Conservation (phyloP, 2,329 filamentous ascomycete species). For the Ophiosphaerella narmari region DNA sequence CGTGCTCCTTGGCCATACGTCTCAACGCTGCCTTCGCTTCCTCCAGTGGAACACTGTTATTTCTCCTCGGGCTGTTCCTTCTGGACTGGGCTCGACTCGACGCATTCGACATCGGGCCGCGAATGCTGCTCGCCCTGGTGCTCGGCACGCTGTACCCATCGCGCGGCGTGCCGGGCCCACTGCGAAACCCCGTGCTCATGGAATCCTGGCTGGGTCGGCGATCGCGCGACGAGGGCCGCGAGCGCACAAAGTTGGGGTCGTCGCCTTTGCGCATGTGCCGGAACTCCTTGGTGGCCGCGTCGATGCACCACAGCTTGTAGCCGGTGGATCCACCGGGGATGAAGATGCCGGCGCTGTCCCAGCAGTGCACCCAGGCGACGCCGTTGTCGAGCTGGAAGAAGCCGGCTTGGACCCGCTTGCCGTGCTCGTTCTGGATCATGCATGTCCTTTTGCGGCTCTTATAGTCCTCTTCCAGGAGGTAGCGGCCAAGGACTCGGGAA, state of each 20-base stretch:
- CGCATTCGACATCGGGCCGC: slow-evolving; percentile 22
- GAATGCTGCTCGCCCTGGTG: slow-evolving; percentile 36
- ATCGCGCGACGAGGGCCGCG: slow-evolving; percentile 28
- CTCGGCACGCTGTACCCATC: slow-evolving; percentile 32
- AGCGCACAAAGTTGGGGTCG: slow-evolving; percentile 40
- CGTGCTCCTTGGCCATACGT: slow-evolving; percentile 34
- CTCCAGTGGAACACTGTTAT: slow-evolving; percentile 35
- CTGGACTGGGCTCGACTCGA: slow-evolving; percentile 30
- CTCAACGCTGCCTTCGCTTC: slow-evolving; percentile 34
- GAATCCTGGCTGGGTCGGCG: slow-evolving; percentile 36
- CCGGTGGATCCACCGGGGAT: slow-evolving; percentile 49
- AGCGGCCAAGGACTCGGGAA: slow-evolving; percentile 55
- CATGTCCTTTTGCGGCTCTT: slow-evolving; percentile 52
- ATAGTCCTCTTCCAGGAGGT: slow-evolving; percentile 55
- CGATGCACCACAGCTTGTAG: slow-evolving; percentile 56
- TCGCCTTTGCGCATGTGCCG: slow-evolving; percentile 47
- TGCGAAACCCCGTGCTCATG: slow-evolving; percentile 32
- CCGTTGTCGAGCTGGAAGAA: slow-evolving; percentile 58
- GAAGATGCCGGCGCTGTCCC: slow-evolving; percentile 56
- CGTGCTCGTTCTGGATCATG: slow-evolving; percentile 46
- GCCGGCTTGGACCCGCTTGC: slow-evolving; percentile 46
- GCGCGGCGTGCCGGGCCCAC: slow-evolving; percentile 27
- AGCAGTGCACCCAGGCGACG: slow-evolving; percentile 55
- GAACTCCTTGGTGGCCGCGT: slow-evolving; percentile 46
- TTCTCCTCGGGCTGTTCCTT: slow-evolving; percentile 33